phyloP scores from a whole-genome alignment of 1,284 basidiomycete genomes.

The Heterobasidion occidentale region DNA sequence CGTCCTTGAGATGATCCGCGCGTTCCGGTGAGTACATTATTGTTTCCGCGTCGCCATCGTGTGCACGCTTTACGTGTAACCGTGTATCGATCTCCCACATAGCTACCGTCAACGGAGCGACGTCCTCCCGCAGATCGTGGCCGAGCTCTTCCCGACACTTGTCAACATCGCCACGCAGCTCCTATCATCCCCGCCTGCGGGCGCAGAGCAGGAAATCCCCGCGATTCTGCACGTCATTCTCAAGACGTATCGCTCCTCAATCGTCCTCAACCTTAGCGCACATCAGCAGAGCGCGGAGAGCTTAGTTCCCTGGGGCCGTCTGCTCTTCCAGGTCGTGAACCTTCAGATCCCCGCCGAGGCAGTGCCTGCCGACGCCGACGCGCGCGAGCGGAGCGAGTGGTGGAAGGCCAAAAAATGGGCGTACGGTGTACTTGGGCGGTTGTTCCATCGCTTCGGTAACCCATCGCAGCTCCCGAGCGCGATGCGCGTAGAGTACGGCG shows the following conservation, averaged over 20 bases:
- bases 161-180: slow-evolving; percentile 62
- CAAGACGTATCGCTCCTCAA: slow-evolving; percentile 77
- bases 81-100: not conserved
- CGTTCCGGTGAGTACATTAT: slow-evolving; percentile 45
- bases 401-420: slow-evolving; percentile 91
- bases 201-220: slow-evolving; percentile 58
- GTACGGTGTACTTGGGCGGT: slow-evolving; percentile 61
- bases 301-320: slow-evolving; percentile 77
- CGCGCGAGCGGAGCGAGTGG: slow-evolving; percentile 74
- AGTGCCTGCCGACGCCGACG: slow-evolving; percentile 65
- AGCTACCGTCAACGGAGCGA: slow-evolving; percentile 64
- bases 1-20: slow-evolving; percentile 64
- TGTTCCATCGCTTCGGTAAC: slow-evolving; percentile 81
- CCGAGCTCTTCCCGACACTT: slow-evolving; percentile 64
- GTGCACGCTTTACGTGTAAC: not conserved
- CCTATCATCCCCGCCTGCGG: slow-evolving; percentile 49
- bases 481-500: slow-evolving; percentile 59
- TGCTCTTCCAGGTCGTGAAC: slow-evolving; percentile 74
- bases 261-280: slow-evolving; percentile 58
- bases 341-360: slow-evolving; percentile 56
- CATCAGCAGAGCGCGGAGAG: slow-evolving; percentile 72
- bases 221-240: slow-evolving; percentile 75
- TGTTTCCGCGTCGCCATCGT: not conserved
- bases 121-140: slow-evolving; percentile 49
- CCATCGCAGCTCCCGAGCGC: slow-evolving; percentile 75